Conservation (phyloP, 2,329 filamentous ascomycete genomes). For the Hymenoscyphus repandus region DNA sequence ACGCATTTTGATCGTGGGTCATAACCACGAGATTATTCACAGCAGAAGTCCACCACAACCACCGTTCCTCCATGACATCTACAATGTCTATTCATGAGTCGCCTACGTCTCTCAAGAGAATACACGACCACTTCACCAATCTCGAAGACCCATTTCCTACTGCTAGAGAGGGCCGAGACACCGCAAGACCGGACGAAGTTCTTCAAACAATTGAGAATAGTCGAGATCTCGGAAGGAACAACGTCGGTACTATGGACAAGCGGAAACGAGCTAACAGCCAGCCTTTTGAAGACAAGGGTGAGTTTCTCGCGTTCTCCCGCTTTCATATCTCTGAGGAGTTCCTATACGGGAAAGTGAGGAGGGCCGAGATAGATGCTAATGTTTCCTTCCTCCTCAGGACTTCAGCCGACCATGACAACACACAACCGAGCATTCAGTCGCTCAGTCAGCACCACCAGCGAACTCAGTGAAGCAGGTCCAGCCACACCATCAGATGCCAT, state of each 20-base stretch:
- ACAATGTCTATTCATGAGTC: constrained; percentile 2
- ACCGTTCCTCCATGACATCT: background rate
- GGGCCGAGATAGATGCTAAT: too few species aligned
- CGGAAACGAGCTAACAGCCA: background rate
- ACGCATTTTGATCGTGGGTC: too few species aligned
- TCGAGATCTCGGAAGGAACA: too few species aligned
- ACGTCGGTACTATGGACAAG: too few species aligned
- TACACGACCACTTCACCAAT: constrained; percentile 16
- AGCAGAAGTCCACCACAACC: background rate
- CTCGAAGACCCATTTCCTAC: constrained; percentile 13
- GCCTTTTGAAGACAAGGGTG: too few species aligned
- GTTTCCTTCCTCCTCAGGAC: background rate
- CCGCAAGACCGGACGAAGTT: background rate
- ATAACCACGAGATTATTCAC: background rate
- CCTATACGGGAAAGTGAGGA: too few species aligned
- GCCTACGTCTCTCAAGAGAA: constrained; percentile 7
- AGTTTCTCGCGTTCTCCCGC: too few species aligned
- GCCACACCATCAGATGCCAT: constrained; percentile 15
- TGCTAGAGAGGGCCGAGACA: constrained; percentile 7
- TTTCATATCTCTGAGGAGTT: too few species aligned
- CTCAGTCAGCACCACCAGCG: constrained; percentile 17
- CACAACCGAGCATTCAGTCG: constrained; percentile 13
- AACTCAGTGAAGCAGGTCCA: constrained; percentile 19
- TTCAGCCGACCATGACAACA: background rate
- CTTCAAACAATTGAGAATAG: background rate